Conservation (phyloP, 257 asterid genomes). For the Osmanthus fragrans region DNA sequence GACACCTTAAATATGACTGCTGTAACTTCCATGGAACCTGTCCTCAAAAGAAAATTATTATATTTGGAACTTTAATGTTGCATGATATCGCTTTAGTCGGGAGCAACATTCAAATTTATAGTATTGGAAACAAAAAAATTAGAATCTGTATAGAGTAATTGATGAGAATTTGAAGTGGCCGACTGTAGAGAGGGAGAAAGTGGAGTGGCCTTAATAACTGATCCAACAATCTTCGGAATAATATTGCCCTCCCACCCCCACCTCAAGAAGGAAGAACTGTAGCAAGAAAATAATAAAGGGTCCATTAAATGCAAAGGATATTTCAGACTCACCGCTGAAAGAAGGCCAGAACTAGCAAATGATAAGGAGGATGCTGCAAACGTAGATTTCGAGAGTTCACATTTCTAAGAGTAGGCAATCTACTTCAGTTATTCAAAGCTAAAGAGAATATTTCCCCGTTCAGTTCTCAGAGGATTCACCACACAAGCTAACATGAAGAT, state of each 20-base stretch:
- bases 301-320: neutral
- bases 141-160: neutral
- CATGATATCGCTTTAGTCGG: neutral
- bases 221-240: neutral
- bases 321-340: slow-evolving; percentile 50
- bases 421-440: too few species aligned
- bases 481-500: too few species aligned
- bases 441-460: too few species aligned
- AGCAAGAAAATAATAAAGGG: neutral
- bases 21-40: slow-evolving; percentile 72
- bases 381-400: slow-evolving; percentile 56
- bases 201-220: neutral
- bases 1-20: slow-evolving; percentile 52
- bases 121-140: neutral
- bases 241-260: neutral
- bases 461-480: too few species aligned
- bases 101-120: neutral
- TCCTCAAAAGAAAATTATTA: neutral
- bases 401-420: too few species aligned
- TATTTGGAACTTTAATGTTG: neutral
- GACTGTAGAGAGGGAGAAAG: neutral
- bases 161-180: neutral
- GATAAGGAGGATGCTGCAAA: slow-evolving; percentile 83
- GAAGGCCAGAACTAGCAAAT: slow-evolving; percentile 46
- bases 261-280: neutral